These are phyloP conservation scores for Epichloe uncinata DNA, from an alignment of 2,329 filamentous ascomycete species.

Conservation along the genomic window DNA sequence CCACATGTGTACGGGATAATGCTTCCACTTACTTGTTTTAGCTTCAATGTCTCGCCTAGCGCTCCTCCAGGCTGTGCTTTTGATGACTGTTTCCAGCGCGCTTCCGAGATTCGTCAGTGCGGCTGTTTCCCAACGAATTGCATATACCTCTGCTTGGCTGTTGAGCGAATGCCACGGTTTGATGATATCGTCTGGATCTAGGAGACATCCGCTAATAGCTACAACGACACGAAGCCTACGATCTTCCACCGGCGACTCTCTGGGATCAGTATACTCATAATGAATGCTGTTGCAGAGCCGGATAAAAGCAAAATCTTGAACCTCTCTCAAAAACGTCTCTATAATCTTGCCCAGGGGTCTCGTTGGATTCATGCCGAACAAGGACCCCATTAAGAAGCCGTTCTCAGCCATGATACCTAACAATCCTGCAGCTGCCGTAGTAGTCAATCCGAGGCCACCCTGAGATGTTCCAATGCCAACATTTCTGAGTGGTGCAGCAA, in stretches of 20 bases:
- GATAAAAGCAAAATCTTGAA: conserved; percentile 80
- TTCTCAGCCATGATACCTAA: conserved; percentile 72
- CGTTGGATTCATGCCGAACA: conserved; percentile 86
- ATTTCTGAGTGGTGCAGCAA: conserved; percentile 63
- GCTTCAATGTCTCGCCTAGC: conserved; percentile 41
- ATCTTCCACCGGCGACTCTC: conserved; percentile 39
- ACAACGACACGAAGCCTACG: conserved; percentile 70
- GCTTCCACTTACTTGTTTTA: conserved; percentile 29
- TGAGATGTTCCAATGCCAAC: conserved; percentile 71
- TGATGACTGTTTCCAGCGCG: conserved; percentile 64
- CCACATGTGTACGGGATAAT: neutral
- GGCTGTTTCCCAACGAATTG: conserved; percentile 70
- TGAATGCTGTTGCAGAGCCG: conserved; percentile 44
- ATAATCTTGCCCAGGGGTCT: conserved; percentile 77
- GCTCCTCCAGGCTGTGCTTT: conserved; percentile 65
- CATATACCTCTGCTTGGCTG: conserved; percentile 63
- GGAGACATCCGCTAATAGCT: conserved; percentile 70
- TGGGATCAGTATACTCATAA: conserved; percentile 32
- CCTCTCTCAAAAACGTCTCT: conserved; percentile 73
- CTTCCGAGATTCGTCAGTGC: conserved; percentile 64
- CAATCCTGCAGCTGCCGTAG: conserved; percentile 61
- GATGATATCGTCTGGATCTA: conserved; percentile 52
- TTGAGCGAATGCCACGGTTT: conserved; percentile 69
- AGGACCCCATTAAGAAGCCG: conserved; percentile 62
- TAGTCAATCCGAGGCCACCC: conserved; percentile 61